These are phyloP conservation scores for Solidago caesia DNA, from an alignment of 129 eudicot species.

Conservation along the genomic window DNA sequence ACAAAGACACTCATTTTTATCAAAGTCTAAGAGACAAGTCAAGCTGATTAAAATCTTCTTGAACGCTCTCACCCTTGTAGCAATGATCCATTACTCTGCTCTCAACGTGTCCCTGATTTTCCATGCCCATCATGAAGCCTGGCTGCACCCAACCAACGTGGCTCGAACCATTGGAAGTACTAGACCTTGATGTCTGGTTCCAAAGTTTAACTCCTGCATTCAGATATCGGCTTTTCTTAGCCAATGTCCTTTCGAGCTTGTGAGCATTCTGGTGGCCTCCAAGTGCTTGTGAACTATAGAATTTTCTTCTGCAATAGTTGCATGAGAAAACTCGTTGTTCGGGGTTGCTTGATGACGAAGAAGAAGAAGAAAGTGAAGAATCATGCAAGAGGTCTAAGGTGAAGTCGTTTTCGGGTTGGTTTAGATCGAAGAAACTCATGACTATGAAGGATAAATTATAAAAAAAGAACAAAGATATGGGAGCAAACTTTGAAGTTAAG, in stretches of 20 bases:
- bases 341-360: constrained; percentile 29
- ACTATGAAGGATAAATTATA: not conserved
- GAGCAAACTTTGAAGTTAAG: not conserved
- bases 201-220: constrained; percentile 28
- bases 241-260: constrained; percentile 75
- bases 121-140: constrained; percentile 14
- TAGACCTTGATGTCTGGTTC: constrained; percentile 34
- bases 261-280: constrained; percentile 99
- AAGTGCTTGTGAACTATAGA: constrained; percentile 81
- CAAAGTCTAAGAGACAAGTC: constrained; percentile 40
- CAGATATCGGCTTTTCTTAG: constrained; percentile 63
- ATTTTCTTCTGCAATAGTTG: constrained; percentile 75
- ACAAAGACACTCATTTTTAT: constrained; percentile 12
- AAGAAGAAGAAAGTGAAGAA: constrained; percentile 37
- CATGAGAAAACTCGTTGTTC: constrained; percentile 70
- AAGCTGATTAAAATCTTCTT: constrained; percentile 30
- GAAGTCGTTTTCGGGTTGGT: constrained; percentile 29
- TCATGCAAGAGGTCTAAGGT: constrained; percentile 46
- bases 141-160: constrained; percentile 37
- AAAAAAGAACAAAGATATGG: not conserved
- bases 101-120: constrained; percentile 28
- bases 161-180: constrained; percentile 27
- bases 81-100: constrained; percentile 23
- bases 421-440: constrained; percentile 55
- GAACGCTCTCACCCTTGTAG: constrained; percentile 28